Percentiles rank a stretch among this genome's conserved stretches.
These are phyloP conservation scores for Lasiodiplodia theobromae DNA, from an alignment of 2,329 filamentous ascomycete species.

Conservation along the genomic window DNA sequence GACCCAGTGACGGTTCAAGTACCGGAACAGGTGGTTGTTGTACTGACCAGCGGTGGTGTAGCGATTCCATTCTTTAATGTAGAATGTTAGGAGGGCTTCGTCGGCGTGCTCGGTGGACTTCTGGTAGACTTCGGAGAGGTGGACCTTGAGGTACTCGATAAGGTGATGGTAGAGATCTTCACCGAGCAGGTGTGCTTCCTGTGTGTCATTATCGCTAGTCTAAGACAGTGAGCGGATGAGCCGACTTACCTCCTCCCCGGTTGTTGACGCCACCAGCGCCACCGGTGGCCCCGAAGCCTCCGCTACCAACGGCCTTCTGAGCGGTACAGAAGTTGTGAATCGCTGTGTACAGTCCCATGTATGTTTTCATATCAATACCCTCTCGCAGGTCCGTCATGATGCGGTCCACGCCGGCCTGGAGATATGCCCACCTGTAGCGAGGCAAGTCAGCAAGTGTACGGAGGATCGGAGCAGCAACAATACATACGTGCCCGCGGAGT, in stretches of 20 bases:
- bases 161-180: slow-evolving; percentile 96
- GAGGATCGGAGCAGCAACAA: not conserved
- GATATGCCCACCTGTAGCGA: slow-evolving; percentile 77
- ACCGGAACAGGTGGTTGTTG: slow-evolving; percentile 95
- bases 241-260: slow-evolving; percentile 67
- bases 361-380: slow-evolving; percentile 94
- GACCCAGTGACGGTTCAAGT: slow-evolving; percentile 98
- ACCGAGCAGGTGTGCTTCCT: slow-evolving; percentile 84
- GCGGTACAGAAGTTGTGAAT: slow-evolving; percentile 99
- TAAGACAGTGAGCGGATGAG: not conserved
- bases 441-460: slow-evolving; percentile 2
- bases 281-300: slow-evolving; percentile 43
- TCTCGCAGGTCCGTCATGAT: slow-evolving; percentile 94
- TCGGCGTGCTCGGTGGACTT: slow-evolving; percentile 82
- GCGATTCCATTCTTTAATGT: slow-evolving; percentile 95
- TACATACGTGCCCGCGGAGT: slow-evolving; percentile 68
- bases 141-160: slow-evolving; percentile 80
- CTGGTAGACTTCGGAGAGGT: slow-evolving; percentile 74
- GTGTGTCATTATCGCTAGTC: not conserved
- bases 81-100: slow-evolving; percentile 88
- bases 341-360: slow-evolving; percentile 97
- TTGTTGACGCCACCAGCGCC: slow-evolving; percentile 57
- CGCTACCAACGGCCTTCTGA: slow-evolving; percentile 82
- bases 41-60: slow-evolving; percentile 97
- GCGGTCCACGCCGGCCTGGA: slow-evolving; percentile 85